Evolutionary conservation across 2,329 filamentous ascomycete genomes (phyloP).

Genomic region (Volutella citrinella): DNA sequence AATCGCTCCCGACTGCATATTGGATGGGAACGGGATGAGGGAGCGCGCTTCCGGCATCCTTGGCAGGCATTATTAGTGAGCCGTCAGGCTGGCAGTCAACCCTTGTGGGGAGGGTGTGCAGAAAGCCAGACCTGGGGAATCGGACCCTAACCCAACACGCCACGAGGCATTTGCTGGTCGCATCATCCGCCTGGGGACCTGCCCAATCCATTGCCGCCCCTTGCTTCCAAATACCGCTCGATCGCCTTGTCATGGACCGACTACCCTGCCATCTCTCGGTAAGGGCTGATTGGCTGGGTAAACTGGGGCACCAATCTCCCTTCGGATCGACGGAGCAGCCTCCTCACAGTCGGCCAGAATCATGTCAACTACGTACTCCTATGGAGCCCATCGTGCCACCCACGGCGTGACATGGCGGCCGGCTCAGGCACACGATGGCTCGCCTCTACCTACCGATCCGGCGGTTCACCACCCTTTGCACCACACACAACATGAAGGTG

Average conservation of each 20-base stretch:
- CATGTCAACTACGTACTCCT: slow-evolving; percentile 13
- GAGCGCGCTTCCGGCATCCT: slow-evolving; percentile 11
- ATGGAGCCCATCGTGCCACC: slow-evolving; percentile 8
- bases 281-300: slow-evolving; percentile 6
- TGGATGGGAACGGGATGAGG: too few relatives aligned
- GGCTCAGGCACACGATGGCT: too few relatives aligned
- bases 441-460: too few relatives aligned
- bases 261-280: background rate
- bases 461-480: too few relatives aligned
- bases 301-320: slow-evolving; percentile 4
- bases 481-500: too few relatives aligned
- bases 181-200: slow-evolving; percentile 7
- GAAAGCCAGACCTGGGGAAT: slow-evolving; percentile 10
- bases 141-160: slow-evolving; percentile 8
- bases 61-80: slow-evolving; percentile 10
- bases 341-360: slow-evolving; percentile 10
- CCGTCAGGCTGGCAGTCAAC: slow-evolving; percentile 8
- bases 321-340: slow-evolving; percentile 5
- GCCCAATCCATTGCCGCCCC: slow-evolving; percentile 9
- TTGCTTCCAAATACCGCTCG: slow-evolving; percentile 13
- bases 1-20: too few relatives aligned
- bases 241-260: too few relatives aligned
- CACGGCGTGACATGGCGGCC: too few relatives aligned
- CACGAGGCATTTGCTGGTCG: slow-evolving; percentile 12
- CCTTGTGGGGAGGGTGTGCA: slow-evolving; percentile 7